Percentiles rank a stretch among this genome's conserved stretches.
phyloP scores from a whole-genome alignment of 2,329 filamentous ascomycete species.

The Ustulina deusta region DNA sequence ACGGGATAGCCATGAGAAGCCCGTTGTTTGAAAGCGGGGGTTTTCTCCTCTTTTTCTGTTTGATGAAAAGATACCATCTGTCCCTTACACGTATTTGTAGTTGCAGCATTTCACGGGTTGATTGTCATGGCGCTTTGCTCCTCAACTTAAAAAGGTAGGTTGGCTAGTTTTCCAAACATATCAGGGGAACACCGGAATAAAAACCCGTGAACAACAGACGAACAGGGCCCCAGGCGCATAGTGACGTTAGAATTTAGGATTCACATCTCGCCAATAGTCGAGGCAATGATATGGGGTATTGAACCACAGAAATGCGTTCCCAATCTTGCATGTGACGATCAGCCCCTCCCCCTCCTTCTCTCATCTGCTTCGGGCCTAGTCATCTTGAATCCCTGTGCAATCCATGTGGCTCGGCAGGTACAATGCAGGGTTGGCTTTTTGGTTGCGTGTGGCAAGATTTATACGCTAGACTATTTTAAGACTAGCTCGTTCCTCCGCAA shows the following conservation, averaged over 20 bases:
- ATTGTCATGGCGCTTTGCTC: constrained; percentile 8
- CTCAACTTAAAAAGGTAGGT: constrained; percentile 6
- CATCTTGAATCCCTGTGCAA: constrained; percentile 10
- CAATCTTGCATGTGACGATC: constrained; percentile 22
- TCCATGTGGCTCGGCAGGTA: constrained; percentile 27
- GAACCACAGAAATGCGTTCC: neutral
- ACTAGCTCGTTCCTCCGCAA: neutral
- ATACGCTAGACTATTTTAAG: neutral
- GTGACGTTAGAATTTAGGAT: neutral
- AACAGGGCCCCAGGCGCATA: neutral
- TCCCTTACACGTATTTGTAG: constrained; percentile 13
- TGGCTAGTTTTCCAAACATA: neutral
- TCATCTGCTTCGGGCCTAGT: constrained; percentile 8
- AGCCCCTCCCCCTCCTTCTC: neutral
- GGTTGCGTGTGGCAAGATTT: neutral
- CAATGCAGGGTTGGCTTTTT: neutral
- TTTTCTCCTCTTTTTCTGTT: neutral
- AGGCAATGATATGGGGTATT: neutral
- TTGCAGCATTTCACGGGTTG: neutral
- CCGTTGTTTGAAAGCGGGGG: neutral
- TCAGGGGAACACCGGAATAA: neutral
- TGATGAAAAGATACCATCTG: constrained; percentile 30
- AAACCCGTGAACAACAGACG: neutral
- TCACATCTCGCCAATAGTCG: neutral
- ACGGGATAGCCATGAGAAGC: neutral